Evolutionary conservation across 2,329 filamentous ascomycete genomes (phyloP).

Genomic region (Pseudogymnoascus sp.): DNA sequence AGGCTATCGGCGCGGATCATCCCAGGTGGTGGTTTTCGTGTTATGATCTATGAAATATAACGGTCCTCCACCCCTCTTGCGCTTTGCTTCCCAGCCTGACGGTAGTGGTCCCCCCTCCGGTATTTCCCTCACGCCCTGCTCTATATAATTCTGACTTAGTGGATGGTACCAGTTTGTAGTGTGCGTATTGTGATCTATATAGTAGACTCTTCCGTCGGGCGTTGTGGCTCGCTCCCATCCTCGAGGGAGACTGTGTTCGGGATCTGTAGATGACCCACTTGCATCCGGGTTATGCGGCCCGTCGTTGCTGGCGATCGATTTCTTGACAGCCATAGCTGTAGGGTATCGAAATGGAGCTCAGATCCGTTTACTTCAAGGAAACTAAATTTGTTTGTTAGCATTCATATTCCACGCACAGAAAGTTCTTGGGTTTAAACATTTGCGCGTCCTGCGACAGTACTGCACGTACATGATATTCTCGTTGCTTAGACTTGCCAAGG

Average conservation of each 20-base stretch:
- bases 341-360: not conserved
- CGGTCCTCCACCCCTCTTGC: slow-evolving; percentile 91
- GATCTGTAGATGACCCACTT: not conserved
- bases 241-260: slow-evolving; percentile 69
- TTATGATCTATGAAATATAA: slow-evolving; percentile 99
- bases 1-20: slow-evolving; percentile 64
- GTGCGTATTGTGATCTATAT: slow-evolving; percentile 92
- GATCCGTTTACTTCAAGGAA: slow-evolving; percentile 1
- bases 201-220: slow-evolving; percentile 84
- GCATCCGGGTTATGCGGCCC: not conserved
- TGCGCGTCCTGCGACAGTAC: not conserved
- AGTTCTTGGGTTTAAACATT: not conserved
- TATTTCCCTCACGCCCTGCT: slow-evolving; percentile 33
- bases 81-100: slow-evolving; percentile 95
- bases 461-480: slow-evolving; percentile 1
- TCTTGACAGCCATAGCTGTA: not conserved
- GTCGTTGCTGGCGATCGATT: not conserved
- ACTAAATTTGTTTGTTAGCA: not conserved
- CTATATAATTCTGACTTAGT: not conserved
- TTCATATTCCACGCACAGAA: not conserved
- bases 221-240: slow-evolving; percentile 93
- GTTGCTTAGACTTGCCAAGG: not conserved
- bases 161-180: slow-evolving; percentile 70
- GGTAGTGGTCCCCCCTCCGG: slow-evolving; percentile 89
- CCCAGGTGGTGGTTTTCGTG: slow-evolving; percentile 99